Evolutionary conservation across 768 basidiomycete genomes (phyloP), one percentile per base, ranked within the genome.

Genomic region (Butyriboletus loyo): DNA sequence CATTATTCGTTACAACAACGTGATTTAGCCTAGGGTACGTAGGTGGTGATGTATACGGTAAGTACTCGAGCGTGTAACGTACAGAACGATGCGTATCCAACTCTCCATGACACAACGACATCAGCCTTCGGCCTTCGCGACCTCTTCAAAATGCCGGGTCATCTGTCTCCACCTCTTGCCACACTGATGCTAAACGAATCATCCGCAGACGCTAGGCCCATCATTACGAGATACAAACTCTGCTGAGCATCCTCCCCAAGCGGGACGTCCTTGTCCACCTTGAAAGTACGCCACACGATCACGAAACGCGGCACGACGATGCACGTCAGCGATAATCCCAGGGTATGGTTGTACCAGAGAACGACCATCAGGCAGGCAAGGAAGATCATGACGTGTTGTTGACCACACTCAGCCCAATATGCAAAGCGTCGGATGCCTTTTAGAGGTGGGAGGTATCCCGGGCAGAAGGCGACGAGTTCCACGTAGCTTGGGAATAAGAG

Each of bases 361-460:
- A 60, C 21, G 35, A 25, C 43, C 1, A 51, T 40, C 11, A 66
- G 17, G 34, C 8, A 53, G 14, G 67, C 67, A 44, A 73, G 48
- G 55, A 73, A 72, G 46, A 71, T 66, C 62, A 63, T 52, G 54
- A 68, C 62, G 44, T 73, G 69, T n/a, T 68, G 66, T 40, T 57
- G 50, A 2, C 65, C 72, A 46, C 63, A 72, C 13, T 71, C 65
- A 3, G 65, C 70, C 73, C 73, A 74, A 43, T 74, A 62, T 21
- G 68, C 66, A 35, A 72, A 71, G 27, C 73, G 72, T n/a, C 65
- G 66, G n/a, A 68, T 46, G n/a, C 72, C 72, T 39, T 46, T 62
- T 1, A 56, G 58, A 31, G 67, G 60, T 2, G 57, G 17, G 13
- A 65, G 41, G 62, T 72, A 73, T 19, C 72, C 70, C 1, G 62